Conservation (phyloP, 2,329 filamentous ascomycete species). For the Beauveria australis region DNA sequence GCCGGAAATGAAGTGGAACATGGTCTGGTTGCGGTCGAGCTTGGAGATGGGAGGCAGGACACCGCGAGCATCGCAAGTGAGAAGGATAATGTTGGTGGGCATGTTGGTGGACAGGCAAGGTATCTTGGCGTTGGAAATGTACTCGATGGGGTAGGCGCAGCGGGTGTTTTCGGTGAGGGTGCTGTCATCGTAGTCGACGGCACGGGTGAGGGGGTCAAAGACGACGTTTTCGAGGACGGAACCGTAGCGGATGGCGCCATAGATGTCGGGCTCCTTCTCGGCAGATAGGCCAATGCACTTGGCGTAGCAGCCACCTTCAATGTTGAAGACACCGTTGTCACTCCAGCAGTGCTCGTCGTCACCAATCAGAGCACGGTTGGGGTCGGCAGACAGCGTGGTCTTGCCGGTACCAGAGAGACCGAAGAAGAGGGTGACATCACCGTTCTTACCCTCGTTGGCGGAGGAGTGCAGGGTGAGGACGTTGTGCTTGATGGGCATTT, state of each 20-base stretch:
- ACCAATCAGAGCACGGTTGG: constrained; percentile 91
- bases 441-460: constrained; percentile 89
- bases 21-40: constrained; percentile 87
- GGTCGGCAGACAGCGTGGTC: constrained; percentile 95
- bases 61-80: constrained; percentile 96
- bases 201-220: constrained; percentile 81
- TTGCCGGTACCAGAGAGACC: constrained; percentile 97
- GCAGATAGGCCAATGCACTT: constrained; percentile 96
- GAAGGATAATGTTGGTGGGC: constrained; percentile 94
- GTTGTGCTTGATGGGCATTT: constrained; percentile 99
- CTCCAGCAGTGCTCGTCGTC: constrained; percentile 99
- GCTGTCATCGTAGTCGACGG: constrained; percentile 90
- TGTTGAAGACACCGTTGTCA: constrained; percentile 96
- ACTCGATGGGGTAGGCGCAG: constrained; percentile 97
- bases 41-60: constrained; percentile 97
- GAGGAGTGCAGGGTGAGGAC: constrained; percentile 97
- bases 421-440: constrained; percentile 98
- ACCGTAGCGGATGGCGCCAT: constrained; percentile 89
- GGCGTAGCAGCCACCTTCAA: constrained; percentile 98
- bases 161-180: constrained; percentile 98
- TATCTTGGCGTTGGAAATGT: constrained; percentile 98
- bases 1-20: constrained; percentile 99
- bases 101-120: constrained; percentile 82
- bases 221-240: constrained; percentile 98
- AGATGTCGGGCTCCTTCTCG: constrained; percentile 99